Evolutionary conservation across 2,329 filamentous ascomycete species (phyloP), one percentile per base, ranked within the genome.

Genomic region (Penicillium sp.): DNA sequence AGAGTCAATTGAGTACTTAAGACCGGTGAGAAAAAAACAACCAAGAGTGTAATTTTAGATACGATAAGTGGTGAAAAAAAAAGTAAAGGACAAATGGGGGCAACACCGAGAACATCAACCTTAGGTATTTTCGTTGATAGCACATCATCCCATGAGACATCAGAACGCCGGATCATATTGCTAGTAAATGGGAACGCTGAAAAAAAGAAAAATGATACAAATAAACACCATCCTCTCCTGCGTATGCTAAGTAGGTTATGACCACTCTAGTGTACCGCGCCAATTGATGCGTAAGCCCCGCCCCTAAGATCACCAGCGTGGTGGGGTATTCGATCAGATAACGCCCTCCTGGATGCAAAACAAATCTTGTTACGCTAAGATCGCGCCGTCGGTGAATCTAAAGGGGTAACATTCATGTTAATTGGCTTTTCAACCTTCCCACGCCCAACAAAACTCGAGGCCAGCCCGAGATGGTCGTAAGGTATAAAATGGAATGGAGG

Each of bases 191-290:
- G 44, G 10, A 59, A 52, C 63, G 63, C 63, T 64, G 56, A 44
- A 57, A 62, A 54, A 59, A 58, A 51, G 56, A 44, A 57, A 62
- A 54, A 59, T 59, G 53, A 54, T 56, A 60, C 49, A 56, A 47
- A 56, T 47, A 10, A 58, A 52, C 52, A 55, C 55, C 46, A 40
- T 34, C 55, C 48, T 48, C 45, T 43, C 33, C 57, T 47, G 44
- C 52, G 43, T 58, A 61, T 63, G 61, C 51, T 58, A 51, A 54
- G 48, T 43, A 29, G 40, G 26, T 45, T 13, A 21, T n/a, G 26
- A 33, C 26, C 16, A 45, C 42, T 45, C 42, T 31, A 45, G 21
- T 37, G 40, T 50, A 16, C 53, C 51, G 46, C 49, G 19, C 52
- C 53, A 37, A 52, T 47, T 36, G 36, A 63, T 59, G 48, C 36